These are phyloP conservation scores for Zymoseptoria crescenta DNA, from an alignment of 2,329 filamentous ascomycete species.

Conservation along the genomic window DNA sequence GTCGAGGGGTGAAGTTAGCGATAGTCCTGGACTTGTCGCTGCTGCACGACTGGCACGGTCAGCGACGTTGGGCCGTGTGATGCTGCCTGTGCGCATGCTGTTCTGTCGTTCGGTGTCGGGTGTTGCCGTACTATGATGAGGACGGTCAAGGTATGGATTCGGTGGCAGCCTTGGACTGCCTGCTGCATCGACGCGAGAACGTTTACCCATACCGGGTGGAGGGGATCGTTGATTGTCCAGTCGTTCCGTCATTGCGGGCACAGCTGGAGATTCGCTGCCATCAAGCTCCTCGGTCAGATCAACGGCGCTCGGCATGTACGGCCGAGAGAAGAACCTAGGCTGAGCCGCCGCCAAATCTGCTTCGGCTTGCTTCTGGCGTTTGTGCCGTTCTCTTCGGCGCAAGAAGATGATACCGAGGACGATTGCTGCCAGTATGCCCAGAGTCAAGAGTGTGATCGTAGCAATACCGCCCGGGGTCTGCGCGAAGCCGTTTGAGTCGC, in stretches of 20 bases:
- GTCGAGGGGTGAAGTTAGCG: background rate
- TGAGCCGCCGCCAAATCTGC: background rate
- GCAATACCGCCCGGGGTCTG: background rate
- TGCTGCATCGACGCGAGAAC: background rate
- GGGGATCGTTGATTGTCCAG: background rate
- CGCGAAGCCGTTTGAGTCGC: background rate
- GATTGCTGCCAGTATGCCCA: background rate
- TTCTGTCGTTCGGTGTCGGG: background rate
- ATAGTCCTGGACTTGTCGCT: background rate
- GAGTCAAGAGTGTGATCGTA: background rate
- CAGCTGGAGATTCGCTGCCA: background rate
- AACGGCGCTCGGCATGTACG: background rate
- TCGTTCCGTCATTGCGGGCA: background rate
- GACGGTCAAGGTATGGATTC: background rate
- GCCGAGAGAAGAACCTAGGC: background rate
- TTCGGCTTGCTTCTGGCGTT: background rate
- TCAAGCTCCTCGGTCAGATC: background rate
- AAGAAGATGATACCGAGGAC: background rate
- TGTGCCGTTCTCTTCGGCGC: background rate
- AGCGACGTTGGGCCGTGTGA: background rate
- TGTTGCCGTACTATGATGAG: background rate
- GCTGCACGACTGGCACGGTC: background rate
- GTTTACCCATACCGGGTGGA: too few relatives aligned
- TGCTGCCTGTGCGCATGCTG: too few relatives aligned
- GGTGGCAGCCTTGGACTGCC: background rate